These are phyloP conservation scores for Fraxinus xanthoxyloides DNA, from an alignment of 305 asterid species.

Conservation along the genomic window DNA sequence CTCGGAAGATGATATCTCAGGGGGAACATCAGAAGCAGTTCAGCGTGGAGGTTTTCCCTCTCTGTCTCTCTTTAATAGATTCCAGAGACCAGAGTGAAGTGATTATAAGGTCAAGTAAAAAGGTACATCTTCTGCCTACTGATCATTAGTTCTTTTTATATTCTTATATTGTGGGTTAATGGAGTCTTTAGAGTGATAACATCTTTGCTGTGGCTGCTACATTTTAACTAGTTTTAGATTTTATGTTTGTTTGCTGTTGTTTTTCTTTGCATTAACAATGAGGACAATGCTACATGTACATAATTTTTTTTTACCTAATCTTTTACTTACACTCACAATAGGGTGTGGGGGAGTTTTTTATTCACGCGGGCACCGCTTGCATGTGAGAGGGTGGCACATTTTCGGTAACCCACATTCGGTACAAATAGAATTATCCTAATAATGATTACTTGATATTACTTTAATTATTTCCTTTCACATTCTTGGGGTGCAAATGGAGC, in stretches of 20 bases:
- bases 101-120: slow-evolving; percentile 61
- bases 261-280: neutral
- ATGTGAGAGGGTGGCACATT: too few species aligned
- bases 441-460: neutral
- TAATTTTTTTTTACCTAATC: too few species aligned
- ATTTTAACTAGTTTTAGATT: neutral
- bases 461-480: neutral
- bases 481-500: neutral
- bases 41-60: slow-evolving; percentile 74
- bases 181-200: neutral
- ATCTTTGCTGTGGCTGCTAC: neutral
- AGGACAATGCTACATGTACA: too few species aligned
- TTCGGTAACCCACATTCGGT: too few species aligned
- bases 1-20: slow-evolving; percentile 72
- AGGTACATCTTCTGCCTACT: slow-evolving; percentile 39
- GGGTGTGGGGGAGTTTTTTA: too few species aligned
- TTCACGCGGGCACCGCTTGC: too few species aligned
- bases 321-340: too few species aligned
- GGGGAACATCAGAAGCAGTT: slow-evolving; percentile 77
- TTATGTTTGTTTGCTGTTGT: neutral
- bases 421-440: too few species aligned
- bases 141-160: neutral
- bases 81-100: slow-evolving; percentile 62
- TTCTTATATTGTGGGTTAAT: neutral
- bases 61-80: slow-evolving; percentile 66